Evolutionary conservation across 257 asterid genomes (phyloP).

Genomic region (Lavandula angustifolia): DNA sequence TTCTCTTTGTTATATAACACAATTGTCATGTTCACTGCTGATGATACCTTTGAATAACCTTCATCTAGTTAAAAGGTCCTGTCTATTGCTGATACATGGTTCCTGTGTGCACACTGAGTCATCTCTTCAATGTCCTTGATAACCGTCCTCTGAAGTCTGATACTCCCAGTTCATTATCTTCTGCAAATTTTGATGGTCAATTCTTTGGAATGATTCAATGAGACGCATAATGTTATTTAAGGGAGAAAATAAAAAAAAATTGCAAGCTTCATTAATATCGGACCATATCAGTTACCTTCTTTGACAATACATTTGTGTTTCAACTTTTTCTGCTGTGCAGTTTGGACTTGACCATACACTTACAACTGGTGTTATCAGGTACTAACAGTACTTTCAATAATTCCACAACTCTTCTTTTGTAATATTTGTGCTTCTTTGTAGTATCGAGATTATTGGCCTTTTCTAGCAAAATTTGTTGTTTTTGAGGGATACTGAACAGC

Average conservation of each 20-base stretch:
- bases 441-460: constrained; percentile 3
- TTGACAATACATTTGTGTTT: constrained; percentile 31
- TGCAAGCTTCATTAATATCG: constrained; percentile 26
- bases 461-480: neutral
- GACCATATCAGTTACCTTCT: constrained; percentile 12
- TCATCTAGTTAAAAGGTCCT: neutral
- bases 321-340: constrained; percentile 47
- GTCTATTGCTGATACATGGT: constrained; percentile 4
- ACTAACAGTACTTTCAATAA: constrained; percentile 27
- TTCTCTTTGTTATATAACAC: constrained; percentile 16
- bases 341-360: constrained; percentile 99
- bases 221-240: constrained; percentile 17
- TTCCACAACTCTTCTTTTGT: constrained; percentile 11
- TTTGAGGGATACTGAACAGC: constrained; percentile 23
- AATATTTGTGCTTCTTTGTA: constrained; percentile 6
- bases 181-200: neutral
- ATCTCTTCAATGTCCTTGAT: neutral
- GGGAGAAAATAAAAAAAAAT: neutral
- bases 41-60: neutral
- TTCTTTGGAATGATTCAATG: constrained; percentile 17
- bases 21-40: constrained; percentile 3
- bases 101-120: constrained; percentile 9
- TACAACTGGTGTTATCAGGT: constrained; percentile 99
- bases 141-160: neutral
- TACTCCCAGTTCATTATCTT: neutral